Conservation (phyloP, 2,329 filamentous ascomycete genomes). For the Stemphylium lycopersici region DNA sequence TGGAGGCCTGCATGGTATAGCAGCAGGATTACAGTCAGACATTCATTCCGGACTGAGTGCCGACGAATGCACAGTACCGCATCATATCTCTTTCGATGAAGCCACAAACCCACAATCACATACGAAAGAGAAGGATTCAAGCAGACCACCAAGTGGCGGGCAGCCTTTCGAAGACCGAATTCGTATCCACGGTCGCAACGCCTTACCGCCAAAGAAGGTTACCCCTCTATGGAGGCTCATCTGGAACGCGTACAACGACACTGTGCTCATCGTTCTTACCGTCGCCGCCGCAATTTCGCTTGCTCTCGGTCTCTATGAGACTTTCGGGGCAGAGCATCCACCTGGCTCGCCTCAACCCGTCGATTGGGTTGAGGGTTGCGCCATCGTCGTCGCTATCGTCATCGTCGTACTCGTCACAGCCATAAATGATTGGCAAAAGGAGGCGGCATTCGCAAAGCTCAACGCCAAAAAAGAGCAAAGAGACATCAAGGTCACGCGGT, state of each 20-base stretch:
- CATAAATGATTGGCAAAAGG: constrained; percentile 48
- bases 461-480: constrained; percentile 47
- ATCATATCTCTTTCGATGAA: constrained; percentile 57
- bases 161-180: constrained; percentile 61
- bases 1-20: constrained; percentile 61
- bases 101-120: constrained; percentile 50
- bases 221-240: constrained; percentile 65
- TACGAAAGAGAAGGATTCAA: constrained; percentile 26
- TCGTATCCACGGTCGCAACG: constrained; percentile 66
- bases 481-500: constrained; percentile 60
- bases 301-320: constrained; percentile 72
- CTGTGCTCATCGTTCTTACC: constrained; percentile 72
- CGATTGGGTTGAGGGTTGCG: constrained; percentile 48
- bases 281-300: constrained; percentile 72
- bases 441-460: constrained; percentile 43
- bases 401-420: constrained; percentile 48
- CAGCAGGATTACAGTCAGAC: constrained; percentile 59
- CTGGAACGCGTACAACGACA: constrained; percentile 76
- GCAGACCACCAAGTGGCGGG: constrained; percentile 21
- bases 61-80: constrained; percentile 58
- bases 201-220: constrained; percentile 67
- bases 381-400: constrained; percentile 47
- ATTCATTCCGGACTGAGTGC: constrained; percentile 56
- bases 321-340: constrained; percentile 56
- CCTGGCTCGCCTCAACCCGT: constrained; percentile 52